Base-by-base conservation (phyloP, 371 early-diverging fungal genomes). In the Encephalitozoon intestinalis region DNA sequence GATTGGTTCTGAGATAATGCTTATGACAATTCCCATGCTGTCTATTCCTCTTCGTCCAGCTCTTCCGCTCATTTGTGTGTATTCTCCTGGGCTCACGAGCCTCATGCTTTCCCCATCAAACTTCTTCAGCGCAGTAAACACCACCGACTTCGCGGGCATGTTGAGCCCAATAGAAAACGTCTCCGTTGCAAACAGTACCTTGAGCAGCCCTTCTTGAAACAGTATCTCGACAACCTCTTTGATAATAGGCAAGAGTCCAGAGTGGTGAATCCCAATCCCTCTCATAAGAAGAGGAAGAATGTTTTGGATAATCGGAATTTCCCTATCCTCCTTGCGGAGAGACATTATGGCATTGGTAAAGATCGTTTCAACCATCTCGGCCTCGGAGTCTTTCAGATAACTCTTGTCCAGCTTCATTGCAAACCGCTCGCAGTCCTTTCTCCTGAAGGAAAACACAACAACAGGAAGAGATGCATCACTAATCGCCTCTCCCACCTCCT, bases 151-250 rank as follows among this genome's bases (percentile, higher is more conserved):
- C 66, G 98, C 97, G 43, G 99, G 99, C 97, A 99, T 97, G 87
- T 99, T 99, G 58, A 99, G 84, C 51, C 99, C 99, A 82, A 99
- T 99, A 4, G 99, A 95, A 87, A 99, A 99, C 0, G 99, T 97
- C 83, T 99, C 99, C 0, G 99, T 99, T 40, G 98, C 98, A 89
- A 99, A 97, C 40, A 99, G 86, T 12, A 96, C 93, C 86, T 97
- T 97, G 40, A 99, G 80, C 54, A 97, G 85, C 41, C 92, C 93
- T 86, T 97, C 96, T 83, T 95, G 96, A 88, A 99, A 99, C 30
- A 99, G 87, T 71, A 99, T 93, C 86, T 99, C 99, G 39, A 97
- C 95, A 8, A 95, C 92, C 86, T 99, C 99, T 85, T 97, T 97
- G 73, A 97, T 87, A 50, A 99, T 94, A 0, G 97, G 99, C 64